These are phyloP conservation scores for Verticillium zaregamsianum DNA, from an alignment of 2,329 filamentous ascomycete species.

Conservation along the genomic window DNA sequence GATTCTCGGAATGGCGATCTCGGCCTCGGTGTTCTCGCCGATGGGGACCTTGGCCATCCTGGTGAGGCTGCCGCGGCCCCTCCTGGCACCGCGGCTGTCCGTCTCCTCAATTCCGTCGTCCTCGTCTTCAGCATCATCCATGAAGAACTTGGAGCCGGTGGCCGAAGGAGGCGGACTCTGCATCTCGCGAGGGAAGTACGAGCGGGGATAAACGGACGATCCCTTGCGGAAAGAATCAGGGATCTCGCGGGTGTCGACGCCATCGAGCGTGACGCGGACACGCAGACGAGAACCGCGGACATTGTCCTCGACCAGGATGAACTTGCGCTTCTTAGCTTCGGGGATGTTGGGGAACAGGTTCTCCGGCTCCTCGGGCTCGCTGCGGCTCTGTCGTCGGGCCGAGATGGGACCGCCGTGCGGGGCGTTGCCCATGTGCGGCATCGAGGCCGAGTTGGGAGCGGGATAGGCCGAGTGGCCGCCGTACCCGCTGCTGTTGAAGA, in stretches of 20 bases:
- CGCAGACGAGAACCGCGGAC: conserved; percentile 77
- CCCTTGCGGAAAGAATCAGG: conserved; percentile 90
- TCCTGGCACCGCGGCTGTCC: conserved; percentile 38
- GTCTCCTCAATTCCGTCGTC: conserved; percentile 50
- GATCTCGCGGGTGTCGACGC: conserved; percentile 91
- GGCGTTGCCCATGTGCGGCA: conserved; percentile 53
- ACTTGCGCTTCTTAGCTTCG: conserved; percentile 89
- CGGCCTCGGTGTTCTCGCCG: conserved; percentile 65
- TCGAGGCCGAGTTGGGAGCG: conserved; percentile 50
- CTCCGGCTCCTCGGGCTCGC: conserved; percentile 60
- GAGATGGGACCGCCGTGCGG: conserved; percentile 28
- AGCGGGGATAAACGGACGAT: conserved; percentile 85
- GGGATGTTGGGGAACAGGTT: conserved; percentile 84
- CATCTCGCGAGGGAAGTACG: conserved; percentile 92
- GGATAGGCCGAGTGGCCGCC: conserved; percentile 58
- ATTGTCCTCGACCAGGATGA: conserved; percentile 90
- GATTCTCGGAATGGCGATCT: conserved; percentile 72
- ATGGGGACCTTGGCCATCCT: conserved; percentile 59
- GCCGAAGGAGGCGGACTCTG: conserved; percentile 76
- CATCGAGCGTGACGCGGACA: conserved; percentile 88
- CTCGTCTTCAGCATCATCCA: conserved; percentile 58
- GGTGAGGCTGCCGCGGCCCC: conserved; percentile 28
- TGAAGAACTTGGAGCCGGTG: conserved; percentile 70
- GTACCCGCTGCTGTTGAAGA: conserved; percentile 61
- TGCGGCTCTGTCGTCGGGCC: conserved; percentile 30